Conservation (phyloP, 441 rosid species). For the Rhodomyrtus psidioides region DNA sequence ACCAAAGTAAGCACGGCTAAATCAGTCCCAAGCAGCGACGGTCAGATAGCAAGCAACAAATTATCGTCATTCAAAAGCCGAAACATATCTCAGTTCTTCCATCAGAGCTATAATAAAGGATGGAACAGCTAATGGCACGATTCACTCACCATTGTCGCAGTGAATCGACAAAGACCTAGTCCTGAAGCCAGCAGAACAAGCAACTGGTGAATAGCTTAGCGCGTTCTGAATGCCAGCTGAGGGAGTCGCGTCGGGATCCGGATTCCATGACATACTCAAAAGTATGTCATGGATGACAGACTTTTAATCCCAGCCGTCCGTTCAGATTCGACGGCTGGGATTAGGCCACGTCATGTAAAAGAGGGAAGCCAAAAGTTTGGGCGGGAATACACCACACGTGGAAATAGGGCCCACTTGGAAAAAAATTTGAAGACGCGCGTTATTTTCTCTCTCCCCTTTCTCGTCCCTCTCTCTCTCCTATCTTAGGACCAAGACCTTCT, state of each 20-base stretch:
- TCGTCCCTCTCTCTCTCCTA: too few relatives aligned
- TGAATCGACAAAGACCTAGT: background rate
- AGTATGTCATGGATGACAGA: too few relatives aligned
- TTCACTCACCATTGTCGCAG: background rate
- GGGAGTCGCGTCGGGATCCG: background rate
- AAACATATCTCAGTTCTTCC: background rate
- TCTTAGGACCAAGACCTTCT: too few relatives aligned
- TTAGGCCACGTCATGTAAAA: too few relatives aligned
- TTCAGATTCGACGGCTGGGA: too few relatives aligned
- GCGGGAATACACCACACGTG: too few relatives aligned
- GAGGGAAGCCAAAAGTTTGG: too few relatives aligned
- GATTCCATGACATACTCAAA: too few relatives aligned
- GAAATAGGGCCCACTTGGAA: too few relatives aligned
- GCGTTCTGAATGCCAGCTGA: background rate
- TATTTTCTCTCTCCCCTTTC: too few relatives aligned
- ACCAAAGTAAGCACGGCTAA: background rate
- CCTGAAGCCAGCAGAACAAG: background rate
- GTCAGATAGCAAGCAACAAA: background rate
- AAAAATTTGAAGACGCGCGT: too few relatives aligned
- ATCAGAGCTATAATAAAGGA: background rate
- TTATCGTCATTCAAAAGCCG: background rate
- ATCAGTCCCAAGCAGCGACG: background rate
- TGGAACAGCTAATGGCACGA: background rate
- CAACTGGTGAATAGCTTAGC: background rate
- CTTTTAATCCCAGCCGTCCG: too few relatives aligned